These are phyloP conservation scores for Neocatenulostroma microsporum DNA, from an alignment of 2,329 filamentous ascomycete species.

Conservation along the genomic window DNA sequence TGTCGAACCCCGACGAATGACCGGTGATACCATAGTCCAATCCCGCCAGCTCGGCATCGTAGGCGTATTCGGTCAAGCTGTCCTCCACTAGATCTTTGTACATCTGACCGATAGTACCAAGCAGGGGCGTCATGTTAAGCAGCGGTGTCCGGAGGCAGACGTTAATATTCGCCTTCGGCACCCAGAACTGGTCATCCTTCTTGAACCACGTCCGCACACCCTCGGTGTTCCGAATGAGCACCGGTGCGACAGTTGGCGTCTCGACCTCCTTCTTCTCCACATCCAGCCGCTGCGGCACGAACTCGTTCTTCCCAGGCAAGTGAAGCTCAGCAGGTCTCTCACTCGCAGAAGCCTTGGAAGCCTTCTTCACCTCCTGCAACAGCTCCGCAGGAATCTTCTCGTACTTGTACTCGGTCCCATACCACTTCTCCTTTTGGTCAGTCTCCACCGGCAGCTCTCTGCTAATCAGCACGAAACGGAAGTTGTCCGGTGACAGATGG, in stretches of 20 bases:
- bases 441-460: constrained; percentile 76
- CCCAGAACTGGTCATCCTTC: constrained; percentile 98
- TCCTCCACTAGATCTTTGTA: constrained; percentile 84
- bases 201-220: constrained; percentile 87
- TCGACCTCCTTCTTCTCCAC: constrained; percentile 91
- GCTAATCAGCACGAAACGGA: constrained; percentile 74
- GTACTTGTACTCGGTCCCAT: constrained; percentile 85
- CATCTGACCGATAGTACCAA: constrained; percentile 66
- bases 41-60: constrained; percentile 89
- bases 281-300: constrained; percentile 85
- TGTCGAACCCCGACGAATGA: constrained; percentile 61
- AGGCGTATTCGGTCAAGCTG: constrained; percentile 84
- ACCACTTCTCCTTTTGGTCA: constrained; percentile 92
- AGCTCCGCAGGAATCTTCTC: constrained; percentile 73
- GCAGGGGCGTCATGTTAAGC: constrained; percentile 70
- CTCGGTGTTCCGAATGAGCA: constrained; percentile 76
- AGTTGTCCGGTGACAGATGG: constrained; percentile 77
- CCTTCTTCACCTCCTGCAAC: constrained; percentile 60
- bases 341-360: constrained; percentile 47
- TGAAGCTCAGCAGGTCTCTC: constrained; percentile 65
- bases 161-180: constrained; percentile 83
- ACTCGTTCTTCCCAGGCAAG: constrained; percentile 87
- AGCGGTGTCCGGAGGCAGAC: constrained; percentile 73
- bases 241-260: constrained; percentile 64
- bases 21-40: constrained; percentile 72